These are phyloP conservation scores for Xylaria telfairii DNA, from an alignment of 495 filamentous ascomycete genomes.

Conservation along the genomic window DNA sequence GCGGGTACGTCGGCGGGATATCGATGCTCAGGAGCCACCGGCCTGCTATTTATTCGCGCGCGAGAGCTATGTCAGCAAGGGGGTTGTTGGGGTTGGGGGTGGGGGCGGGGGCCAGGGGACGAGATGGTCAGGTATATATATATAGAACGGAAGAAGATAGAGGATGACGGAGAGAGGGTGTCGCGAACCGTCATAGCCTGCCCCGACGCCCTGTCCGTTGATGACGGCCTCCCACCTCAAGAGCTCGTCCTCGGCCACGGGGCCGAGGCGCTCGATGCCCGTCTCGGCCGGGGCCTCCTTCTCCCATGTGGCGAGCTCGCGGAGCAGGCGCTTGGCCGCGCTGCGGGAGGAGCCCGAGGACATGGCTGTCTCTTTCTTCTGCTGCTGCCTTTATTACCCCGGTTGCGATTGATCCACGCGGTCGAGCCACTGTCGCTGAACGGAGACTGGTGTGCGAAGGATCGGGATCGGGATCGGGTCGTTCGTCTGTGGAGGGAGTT, in stretches of 20 bases:
- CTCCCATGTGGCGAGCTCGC: constrained; percentile 51
- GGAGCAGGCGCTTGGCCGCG: constrained; percentile 50
- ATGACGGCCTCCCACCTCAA: constrained; percentile 81
- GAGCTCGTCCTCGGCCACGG: constrained; percentile 71
- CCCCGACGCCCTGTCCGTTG: constrained; percentile 65
- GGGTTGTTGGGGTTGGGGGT: not conserved
- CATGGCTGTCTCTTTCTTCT: not conserved
- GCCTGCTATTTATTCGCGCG: constrained; percentile 61
- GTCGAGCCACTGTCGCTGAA: not conserved
- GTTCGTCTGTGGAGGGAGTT: not conserved
- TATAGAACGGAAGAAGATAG: not conserved
- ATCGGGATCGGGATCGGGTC: constrained; percentile 6
- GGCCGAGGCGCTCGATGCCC: constrained; percentile 67
- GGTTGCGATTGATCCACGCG: not conserved
- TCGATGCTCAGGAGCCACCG: constrained; percentile 81
- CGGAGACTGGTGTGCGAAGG: not conserved
- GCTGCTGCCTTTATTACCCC: not conserved
- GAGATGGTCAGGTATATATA: not conserved
- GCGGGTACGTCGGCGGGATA: constrained; percentile 81
- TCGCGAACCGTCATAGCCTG: constrained; percentile 72
- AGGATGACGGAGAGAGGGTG: constrained; percentile 1
- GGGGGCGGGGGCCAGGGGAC: not conserved
- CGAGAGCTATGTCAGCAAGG: constrained; percentile 2
- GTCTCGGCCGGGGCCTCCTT: constrained; percentile 45
- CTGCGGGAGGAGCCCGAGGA: constrained; percentile 34